These are phyloP conservation scores for Rhizophora apiculata DNA, from an alignment of 345 rosid genomes.

Conservation along the genomic window DNA sequence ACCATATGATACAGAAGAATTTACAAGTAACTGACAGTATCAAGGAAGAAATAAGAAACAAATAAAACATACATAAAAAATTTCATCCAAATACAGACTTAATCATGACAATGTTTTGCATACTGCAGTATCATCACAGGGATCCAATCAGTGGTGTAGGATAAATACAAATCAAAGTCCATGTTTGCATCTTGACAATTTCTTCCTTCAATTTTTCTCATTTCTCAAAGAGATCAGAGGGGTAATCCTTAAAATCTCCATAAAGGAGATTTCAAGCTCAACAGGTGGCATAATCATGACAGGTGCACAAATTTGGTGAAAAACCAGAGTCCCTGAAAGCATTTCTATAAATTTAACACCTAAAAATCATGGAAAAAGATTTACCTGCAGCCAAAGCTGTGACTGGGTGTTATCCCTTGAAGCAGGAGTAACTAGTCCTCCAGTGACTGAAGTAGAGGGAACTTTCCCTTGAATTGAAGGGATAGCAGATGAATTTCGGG, in stretches of 20 bases:
- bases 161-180: background rate
- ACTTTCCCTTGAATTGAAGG: constrained; percentile 72
- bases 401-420: constrained; percentile 71
- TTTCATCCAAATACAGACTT: background rate
- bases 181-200: background rate
- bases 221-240: too few relatives aligned
- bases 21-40: background rate
- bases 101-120: background rate
- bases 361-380: background rate
- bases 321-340: too few relatives aligned
- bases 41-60: background rate
- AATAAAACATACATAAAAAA: background rate
- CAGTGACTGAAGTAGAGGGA: constrained; percentile 64
- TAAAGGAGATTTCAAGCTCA: too few relatives aligned
- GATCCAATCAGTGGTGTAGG: background rate
- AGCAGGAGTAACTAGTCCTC: constrained; percentile 55
- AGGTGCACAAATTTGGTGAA: background rate
- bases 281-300: too few relatives aligned
- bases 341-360: background rate
- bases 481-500: constrained; percentile 54
- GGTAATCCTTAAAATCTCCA: too few relatives aligned
- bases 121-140: background rate
- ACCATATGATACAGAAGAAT: background rate
- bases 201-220: too few relatives aligned
- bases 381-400: constrained; percentile 85